These are phyloP conservation scores for Rhizoclosmatium sp. DNA, from an alignment of 192 early-diverging fungal genomes.

Conservation along the genomic window DNA sequence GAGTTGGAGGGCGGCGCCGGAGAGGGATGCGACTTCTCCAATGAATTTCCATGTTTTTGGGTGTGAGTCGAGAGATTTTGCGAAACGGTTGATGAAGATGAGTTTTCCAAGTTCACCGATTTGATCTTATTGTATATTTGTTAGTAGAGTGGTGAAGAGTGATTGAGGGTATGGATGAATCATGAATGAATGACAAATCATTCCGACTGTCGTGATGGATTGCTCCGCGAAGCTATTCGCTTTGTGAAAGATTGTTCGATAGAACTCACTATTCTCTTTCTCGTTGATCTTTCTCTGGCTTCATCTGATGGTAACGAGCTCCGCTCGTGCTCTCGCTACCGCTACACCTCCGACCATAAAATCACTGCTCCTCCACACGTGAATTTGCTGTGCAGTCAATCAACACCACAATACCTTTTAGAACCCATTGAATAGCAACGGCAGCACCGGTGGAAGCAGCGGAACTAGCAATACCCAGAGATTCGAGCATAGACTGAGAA, in stretches of 20 bases:
- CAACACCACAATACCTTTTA: slow-evolving; percentile 68
- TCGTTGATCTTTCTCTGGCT: too few relatives aligned
- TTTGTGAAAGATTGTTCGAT: too few relatives aligned
- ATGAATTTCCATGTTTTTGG: slow-evolving; percentile 79
- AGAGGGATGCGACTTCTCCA: slow-evolving; percentile 63
- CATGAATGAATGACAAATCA: too few relatives aligned
- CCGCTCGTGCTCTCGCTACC: too few relatives aligned
- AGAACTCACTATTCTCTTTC: too few relatives aligned
- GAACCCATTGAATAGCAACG: slow-evolving; percentile 74
- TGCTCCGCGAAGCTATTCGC: too few relatives aligned
- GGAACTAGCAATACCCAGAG: slow-evolving; percentile 63
- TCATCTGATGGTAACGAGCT: too few relatives aligned
- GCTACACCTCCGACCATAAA: too few relatives aligned
- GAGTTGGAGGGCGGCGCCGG: slow-evolving; percentile 67
- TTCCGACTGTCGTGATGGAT: too few relatives aligned
- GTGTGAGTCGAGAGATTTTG: slow-evolving; percentile 73
- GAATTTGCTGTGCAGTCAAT: neutral
- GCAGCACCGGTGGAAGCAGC: slow-evolving; percentile 62
- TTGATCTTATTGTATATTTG: slow-evolving; percentile 14
- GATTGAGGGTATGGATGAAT: neutral
- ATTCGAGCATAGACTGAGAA: slow-evolving; percentile 70
- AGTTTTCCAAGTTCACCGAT: slow-evolving; percentile 69
- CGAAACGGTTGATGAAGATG: slow-evolving; percentile 73
- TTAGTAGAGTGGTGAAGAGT: neutral
- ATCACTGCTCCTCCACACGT: neutral